phyloP scores from a whole-genome alignment of 192 early-diverging fungal species.

The Backusella australiensis region DNA sequence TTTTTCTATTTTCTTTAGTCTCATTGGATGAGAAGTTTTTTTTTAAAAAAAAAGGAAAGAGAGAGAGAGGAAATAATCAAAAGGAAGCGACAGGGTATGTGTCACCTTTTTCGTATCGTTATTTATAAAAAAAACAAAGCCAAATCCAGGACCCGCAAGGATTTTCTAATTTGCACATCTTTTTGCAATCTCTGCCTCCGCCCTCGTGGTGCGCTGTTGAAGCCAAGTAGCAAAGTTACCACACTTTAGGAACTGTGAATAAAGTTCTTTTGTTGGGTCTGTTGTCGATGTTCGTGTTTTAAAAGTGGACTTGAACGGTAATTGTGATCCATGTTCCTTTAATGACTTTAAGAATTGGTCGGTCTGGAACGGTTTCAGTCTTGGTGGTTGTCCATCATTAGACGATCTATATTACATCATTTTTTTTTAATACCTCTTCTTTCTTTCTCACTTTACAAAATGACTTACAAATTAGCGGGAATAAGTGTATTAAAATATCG shows the following conservation, averaged over 20 bases:
- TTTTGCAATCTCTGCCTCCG: slow-evolving; percentile 72
- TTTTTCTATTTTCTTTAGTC: no score
- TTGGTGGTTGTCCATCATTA: slow-evolving; percentile 17
- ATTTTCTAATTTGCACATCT: slow-evolving; percentile 5
- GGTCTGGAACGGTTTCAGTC: slow-evolving; percentile 77
- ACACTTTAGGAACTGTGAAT: slow-evolving; percentile 85
- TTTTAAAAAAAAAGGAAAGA: neutral
- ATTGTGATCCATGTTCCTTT: slow-evolving; percentile 51
- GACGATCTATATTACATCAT: neutral
- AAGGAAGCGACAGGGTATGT: neutral
- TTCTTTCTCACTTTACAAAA: neutral
- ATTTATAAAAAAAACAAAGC: slow-evolving; percentile 5
- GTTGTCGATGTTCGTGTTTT: slow-evolving; percentile 35
- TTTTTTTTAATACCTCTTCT: neutral
- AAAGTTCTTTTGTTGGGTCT: slow-evolving; percentile 74
- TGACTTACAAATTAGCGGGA: slow-evolving; percentile 50
- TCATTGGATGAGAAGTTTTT: no score
- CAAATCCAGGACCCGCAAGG: neutral
- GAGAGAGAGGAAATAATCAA: neutral
- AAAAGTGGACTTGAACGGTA: slow-evolving; percentile 49
- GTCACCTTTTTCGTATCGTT: neutral
- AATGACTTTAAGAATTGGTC: slow-evolving; percentile 71
- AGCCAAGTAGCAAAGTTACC: slow-evolving; percentile 98
- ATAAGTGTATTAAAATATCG: slow-evolving; percentile 89
- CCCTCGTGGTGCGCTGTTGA: slow-evolving; percentile 71